Evolutionary conservation across 305 asterid species (phyloP).

Genomic region (Fraxinus latifolia): DNA sequence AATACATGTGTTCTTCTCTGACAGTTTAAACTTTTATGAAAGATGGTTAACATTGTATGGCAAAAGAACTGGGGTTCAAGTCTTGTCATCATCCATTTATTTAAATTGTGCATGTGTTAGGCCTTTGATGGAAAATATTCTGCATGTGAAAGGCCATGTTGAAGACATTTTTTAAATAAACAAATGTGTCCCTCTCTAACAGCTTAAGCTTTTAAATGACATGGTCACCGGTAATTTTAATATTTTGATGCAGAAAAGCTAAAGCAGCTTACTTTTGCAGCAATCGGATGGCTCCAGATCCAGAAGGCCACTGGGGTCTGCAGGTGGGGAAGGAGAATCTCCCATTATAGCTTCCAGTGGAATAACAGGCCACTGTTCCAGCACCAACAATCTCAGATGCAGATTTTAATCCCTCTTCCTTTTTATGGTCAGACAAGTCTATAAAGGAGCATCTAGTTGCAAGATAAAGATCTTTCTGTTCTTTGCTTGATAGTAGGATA

Average conservation of each 20-base stretch:
- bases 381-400: slow-evolving; percentile 77
- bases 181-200: neutral
- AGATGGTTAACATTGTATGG: neutral
- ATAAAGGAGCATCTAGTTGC: slow-evolving; percentile 64
- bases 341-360: slow-evolving; percentile 35
- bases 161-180: neutral
- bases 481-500: slow-evolving; percentile 72
- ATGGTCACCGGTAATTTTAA: neutral
- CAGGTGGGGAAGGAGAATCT: slow-evolving; percentile 45
- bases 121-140: neutral
- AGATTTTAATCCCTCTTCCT: slow-evolving; percentile 51
- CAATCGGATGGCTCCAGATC: slow-evolving; percentile 42
- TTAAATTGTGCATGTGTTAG: neutral
- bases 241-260: slow-evolving; percentile 6
- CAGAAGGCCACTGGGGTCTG: slow-evolving; percentile 42
- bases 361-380: slow-evolving; percentile 76
- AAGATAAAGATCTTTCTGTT: slow-evolving; percentile 55
- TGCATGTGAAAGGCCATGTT: neutral
- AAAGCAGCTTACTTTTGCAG: slow-evolving; percentile 63
- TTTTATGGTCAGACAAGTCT: slow-evolving; percentile 44
- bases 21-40: neutral
- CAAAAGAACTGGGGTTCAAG: neutral
- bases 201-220: neutral
- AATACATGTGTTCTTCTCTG: neutral
- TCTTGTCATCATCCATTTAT: neutral